Evolutionary conservation across 1,284 basidiomycete species (phyloP), one percentile per base, ranked within the genome.

Genomic region (Kwoniella shivajii): DNA sequence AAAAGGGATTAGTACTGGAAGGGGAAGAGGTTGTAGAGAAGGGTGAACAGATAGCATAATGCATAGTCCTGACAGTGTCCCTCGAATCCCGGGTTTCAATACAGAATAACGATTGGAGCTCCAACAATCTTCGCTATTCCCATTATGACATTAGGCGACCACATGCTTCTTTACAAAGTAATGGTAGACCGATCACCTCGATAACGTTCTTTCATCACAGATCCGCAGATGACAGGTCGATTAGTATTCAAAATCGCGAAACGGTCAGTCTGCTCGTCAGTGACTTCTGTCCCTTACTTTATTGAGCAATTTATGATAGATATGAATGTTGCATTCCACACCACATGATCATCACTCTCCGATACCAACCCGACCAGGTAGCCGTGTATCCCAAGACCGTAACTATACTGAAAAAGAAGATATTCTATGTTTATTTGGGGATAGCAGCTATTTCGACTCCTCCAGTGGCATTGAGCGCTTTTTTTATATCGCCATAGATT

Each of bases 401-500:
- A 36, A 36, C n/a, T n/a, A n/a, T n/a, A n/a, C n/a, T n/a, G n/a
- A n/a, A n/a, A n/a, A n/a, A n/a, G n/a, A n/a, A 42, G 39, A 36
- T 36, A 36, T 10, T 36, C 34, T 36, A 36, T 36, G 29, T 44
- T 36, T 76, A 77, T 67, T 76, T 76, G 58, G 73, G 66, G 50
- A 66, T 57, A 55, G 68, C 65, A 49, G 69, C 64, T 58, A 77
- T 75, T 64, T 80, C 80, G 60, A 76, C 73, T 64, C 79, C 78
- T 59, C 78, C 80, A 47, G 77, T 82, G 37, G 81, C 82, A 63
- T 79, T 79, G 49, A 82, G 74, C 10, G 72, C 71, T 56, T 72
- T 70, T 78, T 82, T 82, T 67, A 83, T 78, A 64, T 80, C 76
- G 41, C 77, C 77, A 69, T 82, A 81, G 72, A 81, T 80, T 49